Base-by-base conservation (phyloP, 495 filamentous ascomycete species). In the Aspergillus sparsus region DNA sequence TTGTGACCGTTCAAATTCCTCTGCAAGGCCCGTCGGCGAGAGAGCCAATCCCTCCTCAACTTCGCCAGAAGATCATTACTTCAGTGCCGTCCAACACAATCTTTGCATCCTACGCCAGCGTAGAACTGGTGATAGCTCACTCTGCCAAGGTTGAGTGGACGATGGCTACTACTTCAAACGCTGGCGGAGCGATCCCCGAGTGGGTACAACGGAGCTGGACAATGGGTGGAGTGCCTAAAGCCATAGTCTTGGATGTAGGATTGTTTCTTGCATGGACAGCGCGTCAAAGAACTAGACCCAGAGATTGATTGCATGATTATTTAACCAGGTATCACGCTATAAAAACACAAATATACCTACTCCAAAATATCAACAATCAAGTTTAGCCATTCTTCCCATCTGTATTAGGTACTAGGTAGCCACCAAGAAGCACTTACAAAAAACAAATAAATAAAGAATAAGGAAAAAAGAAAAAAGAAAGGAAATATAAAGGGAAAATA, bases 111-210 rank as follows among this genome's bases (percentile, higher is more conserved):
- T 89, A 91, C 60, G 80, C 77, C 3, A 84, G 83, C 58, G 76
- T 90, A 3, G 89, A 92, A 74, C 72, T 80, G 34, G 77, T 88
- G 1, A 64, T 75, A 49, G 39, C 31, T 5, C 13, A 18, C n/a
- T 32, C 47, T 0, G 76, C 71, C 36, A 71, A 63, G 34, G 76
- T 88, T 34, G 77, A 83, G 60, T 92, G 87, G 87, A 77, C 84
- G 6, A 88, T 90, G 82, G 83, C 83, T 4, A 90, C 87, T 46
- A 82, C 84, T n/a, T 87, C 86, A 46, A 82, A 91, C 67, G 86
- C 88, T 0, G 77, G 77, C 15, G 88, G 89, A 8, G 76, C 78
- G 31, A 77, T 93, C 54, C 89, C 89, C 7, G 72, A 79, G 67
- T 88, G 81, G 82, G 71, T 89, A 63, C 87, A 91, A 78, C 64